phyloP scores from a whole-genome alignment of 2,329 filamentous ascomycete genomes.

The Fusarium nanum region DNA sequence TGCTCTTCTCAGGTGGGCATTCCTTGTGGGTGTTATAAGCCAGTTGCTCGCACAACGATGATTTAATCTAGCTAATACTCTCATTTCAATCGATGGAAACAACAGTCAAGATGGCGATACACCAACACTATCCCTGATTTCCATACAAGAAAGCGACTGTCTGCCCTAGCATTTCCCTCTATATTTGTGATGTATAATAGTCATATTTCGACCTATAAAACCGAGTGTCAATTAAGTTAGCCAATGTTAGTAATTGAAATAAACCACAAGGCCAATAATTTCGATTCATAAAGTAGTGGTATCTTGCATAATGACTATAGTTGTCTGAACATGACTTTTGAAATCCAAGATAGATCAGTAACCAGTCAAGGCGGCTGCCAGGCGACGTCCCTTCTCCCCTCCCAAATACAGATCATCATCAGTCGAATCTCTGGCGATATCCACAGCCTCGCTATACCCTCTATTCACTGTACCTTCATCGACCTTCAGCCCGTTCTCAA shows the following conservation, averaged over 20 bases:
- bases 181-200: slow-evolving; percentile 12
- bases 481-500: slow-evolving; percentile 83
- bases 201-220: not conserved
- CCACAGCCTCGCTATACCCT: slow-evolving; percentile 84
- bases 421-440: slow-evolving; percentile 73
- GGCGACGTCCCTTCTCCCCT: slow-evolving; percentile 64
- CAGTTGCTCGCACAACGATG: slow-evolving; percentile 44
- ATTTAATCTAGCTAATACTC: slow-evolving; percentile 21
- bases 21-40: slow-evolving; percentile 52
- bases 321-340: not conserved
- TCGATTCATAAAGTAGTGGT: slow-evolving; percentile 25
- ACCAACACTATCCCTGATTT: not conserved
- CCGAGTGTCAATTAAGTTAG: not conserved
- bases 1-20: slow-evolving; percentile 63
- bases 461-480: slow-evolving; percentile 89
- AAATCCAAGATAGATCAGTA: slow-evolving; percentile 28
- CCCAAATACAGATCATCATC: slow-evolving; percentile 71
- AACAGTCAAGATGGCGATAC: not conserved
- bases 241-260: not conserved
- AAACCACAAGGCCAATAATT: not conserved
- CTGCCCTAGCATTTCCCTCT: not conserved
- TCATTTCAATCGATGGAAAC: not conserved
- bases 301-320: slow-evolving; percentile 27
- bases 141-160: not conserved
- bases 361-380: slow-evolving; percentile 57